These are phyloP conservation scores for Pleurotus cornucopiae DNA, from an alignment of 768 basidiomycete genomes.

Conservation along the genomic window DNA sequence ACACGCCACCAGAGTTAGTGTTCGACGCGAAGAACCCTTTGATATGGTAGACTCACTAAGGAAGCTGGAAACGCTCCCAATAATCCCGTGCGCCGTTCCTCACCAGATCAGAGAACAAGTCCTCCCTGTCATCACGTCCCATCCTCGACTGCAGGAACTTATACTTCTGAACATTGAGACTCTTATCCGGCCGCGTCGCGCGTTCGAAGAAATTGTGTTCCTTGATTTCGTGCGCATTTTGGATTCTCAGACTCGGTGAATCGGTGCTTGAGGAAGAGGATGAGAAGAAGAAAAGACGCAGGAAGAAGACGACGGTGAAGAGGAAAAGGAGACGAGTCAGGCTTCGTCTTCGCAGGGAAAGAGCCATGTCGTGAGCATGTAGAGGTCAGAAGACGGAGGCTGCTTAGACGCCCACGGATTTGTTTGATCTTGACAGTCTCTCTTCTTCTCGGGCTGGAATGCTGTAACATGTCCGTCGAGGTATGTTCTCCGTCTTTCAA, in stretches of 20 bases:
- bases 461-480: too few species aligned
- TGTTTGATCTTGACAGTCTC: too few species aligned
- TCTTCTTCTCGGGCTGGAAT: too few species aligned
- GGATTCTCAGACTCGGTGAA: conserved; percentile 16
- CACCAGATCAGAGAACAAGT: conserved; percentile 75
- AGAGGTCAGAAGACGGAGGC: background rate
- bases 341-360: conserved; percentile 45
- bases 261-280: conserved; percentile 18
- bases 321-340: conserved; percentile 40
- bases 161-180: conserved; percentile 84
- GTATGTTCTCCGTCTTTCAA: too few species aligned
- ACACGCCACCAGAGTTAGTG: background rate
- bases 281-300: conserved; percentile 36
- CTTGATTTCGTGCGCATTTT: conserved; percentile 36
- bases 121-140: conserved; percentile 80
- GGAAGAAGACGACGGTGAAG: conserved; percentile 26
- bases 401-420: background rate
- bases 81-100: conserved; percentile 78
- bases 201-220: conserved; percentile 53
- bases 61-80: conserved; percentile 81
- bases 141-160: conserved; percentile 84
- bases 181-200: conserved; percentile 61
- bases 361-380: conserved; percentile 25
- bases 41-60: background rate
- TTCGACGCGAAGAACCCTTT: background rate